These are phyloP conservation scores for Pseudognaphalium luteoalbum DNA, from an alignment of 129 eudicot species.

Conservation along the genomic window DNA sequence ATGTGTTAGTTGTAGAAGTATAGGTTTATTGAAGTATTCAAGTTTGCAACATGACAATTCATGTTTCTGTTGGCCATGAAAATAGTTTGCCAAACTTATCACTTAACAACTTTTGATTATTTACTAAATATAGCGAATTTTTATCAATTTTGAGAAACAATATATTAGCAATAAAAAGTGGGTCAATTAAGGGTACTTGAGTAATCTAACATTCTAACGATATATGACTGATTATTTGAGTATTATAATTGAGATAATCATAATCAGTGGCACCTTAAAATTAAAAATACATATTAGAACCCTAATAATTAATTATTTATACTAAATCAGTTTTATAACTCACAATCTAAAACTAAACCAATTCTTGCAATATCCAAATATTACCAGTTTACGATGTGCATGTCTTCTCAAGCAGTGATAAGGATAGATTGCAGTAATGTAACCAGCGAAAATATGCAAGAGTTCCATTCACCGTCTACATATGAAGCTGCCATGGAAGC, in stretches of 20 bases:
- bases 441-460: slow-evolving; percentile 28
- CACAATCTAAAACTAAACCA: slow-evolving; percentile 6
- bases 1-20: too few species aligned
- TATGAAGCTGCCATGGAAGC: slow-evolving; percentile 94
- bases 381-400: slow-evolving; percentile 46
- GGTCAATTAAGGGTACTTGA: neutral
- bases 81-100: too few species aligned
- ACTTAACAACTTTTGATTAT: too few species aligned
- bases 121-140: too few species aligned
- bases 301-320: neutral
- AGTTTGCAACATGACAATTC: too few species aligned
- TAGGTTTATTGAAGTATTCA: too few species aligned
- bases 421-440: slow-evolving; percentile 32
- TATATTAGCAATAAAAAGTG: neutral
- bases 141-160: too few species aligned
- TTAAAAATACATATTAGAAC: neutral
- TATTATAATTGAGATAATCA: neutral
- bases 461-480: slow-evolving; percentile 38
- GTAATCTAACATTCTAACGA: neutral
- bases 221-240: neutral
- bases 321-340: neutral
- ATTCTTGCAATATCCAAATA: slow-evolving; percentile 6
- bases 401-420: slow-evolving; percentile 46
- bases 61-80: too few species aligned
- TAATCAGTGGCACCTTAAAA: neutral